Percentiles rank a stretch among this genome's conserved stretches.
Evolutionary conservation across 108 stramenopile genomes (phyloP).

Genomic region (Nannochloropsis gaditana): DNA sequence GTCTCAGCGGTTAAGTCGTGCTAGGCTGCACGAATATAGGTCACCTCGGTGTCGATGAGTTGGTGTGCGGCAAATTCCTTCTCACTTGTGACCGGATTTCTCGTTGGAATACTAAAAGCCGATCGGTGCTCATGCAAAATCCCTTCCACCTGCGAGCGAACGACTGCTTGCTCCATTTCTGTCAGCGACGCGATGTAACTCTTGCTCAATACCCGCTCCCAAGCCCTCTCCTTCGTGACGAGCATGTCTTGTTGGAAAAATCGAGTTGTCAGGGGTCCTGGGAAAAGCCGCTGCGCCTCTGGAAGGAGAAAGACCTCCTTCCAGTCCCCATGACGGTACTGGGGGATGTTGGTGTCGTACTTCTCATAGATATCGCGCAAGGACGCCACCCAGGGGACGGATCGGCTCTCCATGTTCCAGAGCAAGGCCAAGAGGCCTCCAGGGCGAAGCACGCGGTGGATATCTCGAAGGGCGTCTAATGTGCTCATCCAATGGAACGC

Average conservation of each 20-base stretch:
- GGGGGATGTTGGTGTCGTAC: neutral
- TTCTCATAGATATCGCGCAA: neutral
- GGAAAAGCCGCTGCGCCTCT: neutral
- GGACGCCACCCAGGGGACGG: neutral
- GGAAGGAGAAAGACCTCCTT: neutral
- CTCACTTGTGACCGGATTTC: neutral
- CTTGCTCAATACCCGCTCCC: neutral
- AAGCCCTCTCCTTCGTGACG: neutral
- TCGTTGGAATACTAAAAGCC: neutral
- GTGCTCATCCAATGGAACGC: constrained; percentile 25
- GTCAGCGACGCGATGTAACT: neutral
- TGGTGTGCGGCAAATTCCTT: neutral
- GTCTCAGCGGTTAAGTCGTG: no score
- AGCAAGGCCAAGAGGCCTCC: neutral
- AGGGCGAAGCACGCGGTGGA: neutral
- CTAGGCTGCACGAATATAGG: neutral
- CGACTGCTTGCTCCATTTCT: neutral
- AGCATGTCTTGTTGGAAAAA: neutral
- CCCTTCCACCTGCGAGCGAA: neutral
- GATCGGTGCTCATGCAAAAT: neutral
- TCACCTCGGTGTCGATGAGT: neutral
- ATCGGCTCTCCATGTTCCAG: neutral
- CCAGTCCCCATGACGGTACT: constrained; percentile 3
- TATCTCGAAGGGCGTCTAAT: neutral
- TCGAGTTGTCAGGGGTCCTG: neutral